Percentiles rank a stretch among this genome's conserved stretches.
Conservation (phyloP, 345 rosid genomes). For the Eucalyptus marginata region DNA sequence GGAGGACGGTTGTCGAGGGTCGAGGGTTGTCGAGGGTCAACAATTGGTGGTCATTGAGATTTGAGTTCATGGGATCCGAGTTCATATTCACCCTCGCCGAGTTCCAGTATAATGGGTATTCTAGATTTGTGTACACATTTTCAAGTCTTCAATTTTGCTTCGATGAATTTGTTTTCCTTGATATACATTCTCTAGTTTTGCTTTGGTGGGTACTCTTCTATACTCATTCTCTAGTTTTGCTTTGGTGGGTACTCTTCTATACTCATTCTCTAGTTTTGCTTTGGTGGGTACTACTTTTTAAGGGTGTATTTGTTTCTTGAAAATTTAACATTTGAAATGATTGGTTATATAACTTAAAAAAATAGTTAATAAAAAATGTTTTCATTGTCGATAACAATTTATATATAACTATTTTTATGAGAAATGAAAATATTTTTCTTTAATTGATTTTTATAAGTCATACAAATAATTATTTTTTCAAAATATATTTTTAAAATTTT, state of each 20-base stretch:
- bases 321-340: background rate
- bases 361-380: no score
- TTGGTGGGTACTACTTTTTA: background rate
- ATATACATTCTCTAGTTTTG: no score
- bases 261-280: background rate
- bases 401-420: no score
- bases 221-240: background rate
- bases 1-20: background rate
- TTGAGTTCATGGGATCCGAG: background rate
- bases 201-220: background rate
- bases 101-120: background rate
- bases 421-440: no score
- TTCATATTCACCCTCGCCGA: background rate
- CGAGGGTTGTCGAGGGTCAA: background rate
- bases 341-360: no score
- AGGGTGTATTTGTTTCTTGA: no score
- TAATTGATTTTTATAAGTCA: no score
- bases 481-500: no score
- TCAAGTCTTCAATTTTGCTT: background rate
- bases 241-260: background rate
- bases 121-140: background rate
- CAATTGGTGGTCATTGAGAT: background rate
- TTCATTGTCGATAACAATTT: rapidly evolving
- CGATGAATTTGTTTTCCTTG: background rate
- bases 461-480: no score